Conservation (phyloP, 2,329 filamentous ascomycete species). For the Eutypa lata region DNA sequence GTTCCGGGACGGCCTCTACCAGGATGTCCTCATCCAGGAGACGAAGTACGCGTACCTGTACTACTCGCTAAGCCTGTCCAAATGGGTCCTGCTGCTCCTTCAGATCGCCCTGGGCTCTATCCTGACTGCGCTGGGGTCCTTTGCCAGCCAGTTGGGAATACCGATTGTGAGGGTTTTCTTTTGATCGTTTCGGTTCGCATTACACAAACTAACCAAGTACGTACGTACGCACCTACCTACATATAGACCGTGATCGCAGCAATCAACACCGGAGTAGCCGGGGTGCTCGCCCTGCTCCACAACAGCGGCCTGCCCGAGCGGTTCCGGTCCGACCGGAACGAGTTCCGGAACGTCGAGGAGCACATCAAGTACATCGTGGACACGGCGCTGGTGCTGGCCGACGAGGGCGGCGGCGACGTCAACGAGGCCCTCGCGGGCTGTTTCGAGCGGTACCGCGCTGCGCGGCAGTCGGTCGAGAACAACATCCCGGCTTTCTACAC, state of each 20-base stretch:
- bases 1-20: conserved; percentile 47
- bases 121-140: conserved; percentile 48
- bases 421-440: conserved; percentile 47
- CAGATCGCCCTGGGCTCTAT: conserved; percentile 48
- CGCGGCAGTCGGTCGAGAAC: conserved; percentile 44
- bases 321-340: conserved; percentile 46
- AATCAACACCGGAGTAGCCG: conserved; percentile 47
- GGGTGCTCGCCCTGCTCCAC: conserved; percentile 48
- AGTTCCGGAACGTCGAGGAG: conserved; percentile 49
- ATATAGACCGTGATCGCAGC: conserved; percentile 43
- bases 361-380: conserved; percentile 48
- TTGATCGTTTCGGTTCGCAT: background rate
- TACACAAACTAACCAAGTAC: background rate
- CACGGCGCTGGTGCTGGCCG: conserved; percentile 43
- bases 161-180: conserved; percentile 31
- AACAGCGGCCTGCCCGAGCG: conserved; percentile 52
- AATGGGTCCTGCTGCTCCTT: conserved; percentile 45
- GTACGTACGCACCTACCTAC: no score
- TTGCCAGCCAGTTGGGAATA: conserved; percentile 33
- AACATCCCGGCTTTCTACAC: conserved; percentile 44
- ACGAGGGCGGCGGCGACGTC: conserved; percentile 37
- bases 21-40: conserved; percentile 43
- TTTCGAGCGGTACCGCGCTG: conserved; percentile 42
- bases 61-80: conserved; percentile 37
- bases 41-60: conserved; percentile 43